These are phyloP conservation scores for Scheffersomyces stipitis DNA, from an alignment of 805 yeast species.

Conservation along the genomic window DNA sequence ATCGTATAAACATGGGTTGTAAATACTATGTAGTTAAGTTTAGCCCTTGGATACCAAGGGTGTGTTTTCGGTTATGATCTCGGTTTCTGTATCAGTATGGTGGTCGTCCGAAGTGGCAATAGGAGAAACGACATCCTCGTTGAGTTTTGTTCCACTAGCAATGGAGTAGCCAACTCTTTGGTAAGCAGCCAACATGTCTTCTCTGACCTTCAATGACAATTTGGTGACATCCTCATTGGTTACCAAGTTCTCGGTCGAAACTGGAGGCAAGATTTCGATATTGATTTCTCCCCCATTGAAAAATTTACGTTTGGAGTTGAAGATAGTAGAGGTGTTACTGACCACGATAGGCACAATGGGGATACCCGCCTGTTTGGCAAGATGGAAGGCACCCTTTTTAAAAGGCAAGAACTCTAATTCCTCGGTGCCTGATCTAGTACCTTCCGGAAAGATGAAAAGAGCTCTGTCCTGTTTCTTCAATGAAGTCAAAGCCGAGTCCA, in stretches of 20 bases:
- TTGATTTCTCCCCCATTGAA: constrained; percentile 77
- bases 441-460: constrained; percentile 93
- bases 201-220: constrained; percentile 57
- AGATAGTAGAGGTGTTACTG: constrained; percentile 76
- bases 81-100: constrained; percentile 12
- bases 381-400: constrained; percentile 97
- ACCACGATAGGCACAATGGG: constrained; percentile 90
- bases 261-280: constrained; percentile 79
- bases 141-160: constrained; percentile 1
- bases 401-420: constrained; percentile 76
- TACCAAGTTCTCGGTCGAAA: constrained; percentile 62
- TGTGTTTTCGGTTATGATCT: constrained; percentile 19
- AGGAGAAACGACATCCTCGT: constrained; percentile 1
- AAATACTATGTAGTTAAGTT: too few relatives aligned
- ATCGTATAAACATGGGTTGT: too few relatives aligned
- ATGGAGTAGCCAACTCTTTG: constrained; percentile 45
- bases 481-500: constrained; percentile 64
- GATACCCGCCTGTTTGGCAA: constrained; percentile 88
- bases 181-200: constrained; percentile 51
- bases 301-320: constrained; percentile 58
- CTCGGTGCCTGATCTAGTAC: constrained; percentile 82
- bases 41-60: constrained; percentile 20
- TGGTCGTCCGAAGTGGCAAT: constrained; percentile 2
- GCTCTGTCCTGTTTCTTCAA: constrained; percentile 68
- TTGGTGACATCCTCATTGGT: constrained; percentile 68